phyloP scores from a whole-genome alignment of 225 moss, liverwort and hornwort genomes.

The Marchantia paleacea region DNA sequence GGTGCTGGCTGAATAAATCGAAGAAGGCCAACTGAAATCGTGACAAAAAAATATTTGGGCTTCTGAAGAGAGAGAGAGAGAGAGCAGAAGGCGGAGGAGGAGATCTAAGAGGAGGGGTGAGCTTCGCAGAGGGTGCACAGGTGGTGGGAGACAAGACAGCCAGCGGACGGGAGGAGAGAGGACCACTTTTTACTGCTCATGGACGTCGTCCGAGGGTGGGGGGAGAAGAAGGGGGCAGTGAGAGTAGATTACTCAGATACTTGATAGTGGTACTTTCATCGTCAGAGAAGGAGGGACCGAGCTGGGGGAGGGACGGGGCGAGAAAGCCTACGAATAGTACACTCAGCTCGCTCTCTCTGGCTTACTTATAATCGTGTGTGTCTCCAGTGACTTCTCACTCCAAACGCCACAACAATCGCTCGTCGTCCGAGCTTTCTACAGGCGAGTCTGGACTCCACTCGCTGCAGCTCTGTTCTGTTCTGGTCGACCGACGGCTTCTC shows the following conservation, averaged over 20 bases:
- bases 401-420: conserved; percentile 12
- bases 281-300: conserved; percentile 8
- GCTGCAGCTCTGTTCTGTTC: conserved; percentile 10
- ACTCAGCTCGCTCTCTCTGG: neutral
- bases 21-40: neutral
- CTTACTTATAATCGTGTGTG: conserved; percentile 16
- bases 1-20: neutral
- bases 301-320: neutral
- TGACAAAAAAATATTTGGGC: neutral
- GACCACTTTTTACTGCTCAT: conserved; percentile 12
- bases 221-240: too few species aligned
- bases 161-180: neutral
- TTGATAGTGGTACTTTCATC: conserved; percentile 6
- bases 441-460: neutral
- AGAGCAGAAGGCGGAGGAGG: neutral
- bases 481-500: conserved; percentile 6
- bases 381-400: conserved; percentile 23
- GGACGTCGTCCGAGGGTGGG: neutral
- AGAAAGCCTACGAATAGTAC: conserved; percentile 14
- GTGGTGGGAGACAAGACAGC: conserved; percentile 12
- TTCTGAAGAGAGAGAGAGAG: neutral
- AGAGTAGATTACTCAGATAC: conserved; percentile 16
- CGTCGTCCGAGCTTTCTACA: neutral
- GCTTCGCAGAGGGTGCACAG: conserved; percentile 1
- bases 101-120: conserved; percentile 1